Conservation (phyloP, 192 early-diverging fungal genomes). For the Chytriomyces confervae region DNA sequence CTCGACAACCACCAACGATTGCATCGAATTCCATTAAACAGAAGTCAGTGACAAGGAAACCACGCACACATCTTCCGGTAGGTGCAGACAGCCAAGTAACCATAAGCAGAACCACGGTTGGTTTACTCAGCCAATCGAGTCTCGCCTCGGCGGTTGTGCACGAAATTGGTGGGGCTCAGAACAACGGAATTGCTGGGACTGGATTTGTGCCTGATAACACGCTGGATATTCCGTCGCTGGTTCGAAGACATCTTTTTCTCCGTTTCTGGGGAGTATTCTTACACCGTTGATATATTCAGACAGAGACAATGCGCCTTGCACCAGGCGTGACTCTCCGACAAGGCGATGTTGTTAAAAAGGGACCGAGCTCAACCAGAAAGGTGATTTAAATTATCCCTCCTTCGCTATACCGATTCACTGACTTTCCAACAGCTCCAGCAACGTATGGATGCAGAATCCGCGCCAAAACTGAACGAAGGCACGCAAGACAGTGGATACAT, state of each 20-base stretch:
- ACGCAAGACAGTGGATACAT: not conserved
- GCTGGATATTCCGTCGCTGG: constrained; percentile 46
- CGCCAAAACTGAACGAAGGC: not conserved
- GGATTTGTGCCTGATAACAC: constrained; percentile 48
- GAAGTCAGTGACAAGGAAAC: too few relatives aligned
- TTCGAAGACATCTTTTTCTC: constrained; percentile 18
- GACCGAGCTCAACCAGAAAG: constrained; percentile 24
- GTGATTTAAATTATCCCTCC: not conserved
- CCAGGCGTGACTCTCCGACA: constrained; percentile 52
- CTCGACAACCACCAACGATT: not conserved
- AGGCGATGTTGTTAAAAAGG: constrained; percentile 54
- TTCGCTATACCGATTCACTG: not conserved
- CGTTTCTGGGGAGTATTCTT: not conserved
- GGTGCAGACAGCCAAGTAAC: not conserved
- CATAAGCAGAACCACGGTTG: constrained; percentile 16
- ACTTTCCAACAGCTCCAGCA: too few relatives aligned
- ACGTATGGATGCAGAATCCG: not conserved
- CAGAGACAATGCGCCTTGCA: constrained; percentile 55
- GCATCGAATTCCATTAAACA: not conserved
- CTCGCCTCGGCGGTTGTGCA: not conserved
- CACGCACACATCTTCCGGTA: too few relatives aligned
- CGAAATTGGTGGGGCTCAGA: not conserved
- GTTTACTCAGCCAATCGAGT: constrained; percentile 5
- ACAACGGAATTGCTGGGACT: not conserved
- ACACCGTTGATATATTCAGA: constrained; percentile 20